Evolutionary conservation across 2,329 filamentous ascomycete genomes (phyloP).

Genomic region (Venturia carpophila): DNA sequence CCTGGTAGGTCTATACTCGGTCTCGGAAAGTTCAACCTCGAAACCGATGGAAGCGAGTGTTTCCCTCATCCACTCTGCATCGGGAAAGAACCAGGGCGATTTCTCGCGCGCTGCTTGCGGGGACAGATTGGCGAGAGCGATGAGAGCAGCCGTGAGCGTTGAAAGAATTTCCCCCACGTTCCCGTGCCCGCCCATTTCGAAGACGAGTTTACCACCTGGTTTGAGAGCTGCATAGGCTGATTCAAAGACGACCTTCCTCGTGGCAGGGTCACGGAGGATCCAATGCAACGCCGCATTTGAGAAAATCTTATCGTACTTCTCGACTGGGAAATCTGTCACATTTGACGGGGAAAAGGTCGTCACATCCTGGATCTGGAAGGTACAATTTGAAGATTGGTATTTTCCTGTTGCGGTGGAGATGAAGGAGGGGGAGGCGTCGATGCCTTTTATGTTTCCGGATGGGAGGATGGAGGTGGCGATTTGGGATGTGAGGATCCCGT

Average conservation of each 20-base stretch:
- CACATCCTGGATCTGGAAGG: conserved; percentile 29
- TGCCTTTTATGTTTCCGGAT: conserved; percentile 29
- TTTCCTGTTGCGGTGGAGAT: conserved; percentile 30
- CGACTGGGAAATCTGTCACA: conserved; percentile 18
- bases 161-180: conserved; percentile 58
- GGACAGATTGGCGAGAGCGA: conserved; percentile 44
- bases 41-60: conserved; percentile 36
- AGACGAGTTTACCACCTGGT: conserved; percentile 52
- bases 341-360: conserved; percentile 24
- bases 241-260: conserved; percentile 46
- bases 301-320: conserved; percentile 35
- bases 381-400: conserved; percentile 23
- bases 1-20: conserved; percentile 57
- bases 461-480: conserved; percentile 26
- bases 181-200: conserved; percentile 65
- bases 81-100: conserved; percentile 66
- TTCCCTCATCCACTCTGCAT: conserved; percentile 49
- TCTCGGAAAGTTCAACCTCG: conserved; percentile 43
- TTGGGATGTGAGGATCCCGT: conserved; percentile 34
- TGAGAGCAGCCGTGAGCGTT: conserved; percentile 48
- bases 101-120: conserved; percentile 42
- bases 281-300: conserved; percentile 39
- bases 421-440: conserved; percentile 36
- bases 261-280: conserved; percentile 41
- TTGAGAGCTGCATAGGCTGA: conserved; percentile 46